phyloP scores from a whole-genome alignment of 106 monocot genomes.

The Acorus gramineus region DNA sequence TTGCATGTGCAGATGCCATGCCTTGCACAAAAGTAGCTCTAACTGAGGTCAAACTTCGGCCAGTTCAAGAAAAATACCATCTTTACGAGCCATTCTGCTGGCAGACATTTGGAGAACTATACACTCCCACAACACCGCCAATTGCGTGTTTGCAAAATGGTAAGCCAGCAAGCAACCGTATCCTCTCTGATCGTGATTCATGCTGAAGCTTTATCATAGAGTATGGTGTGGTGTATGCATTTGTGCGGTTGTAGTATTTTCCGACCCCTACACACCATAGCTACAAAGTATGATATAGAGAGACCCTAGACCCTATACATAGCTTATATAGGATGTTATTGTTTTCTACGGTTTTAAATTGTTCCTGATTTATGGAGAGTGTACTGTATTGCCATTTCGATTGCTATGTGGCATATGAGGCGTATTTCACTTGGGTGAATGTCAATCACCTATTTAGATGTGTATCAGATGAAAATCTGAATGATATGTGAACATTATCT shows the following conservation, averaged over 20 bases:
- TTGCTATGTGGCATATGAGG: no score
- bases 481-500: no score
- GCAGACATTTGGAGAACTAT: slow-evolving; percentile 60
- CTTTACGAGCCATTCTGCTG: slow-evolving; percentile 81
- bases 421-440: no score
- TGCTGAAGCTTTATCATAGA: slow-evolving; percentile 28
- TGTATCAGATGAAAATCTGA: no score
- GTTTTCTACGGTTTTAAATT: not conserved
- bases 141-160: slow-evolving; percentile 63
- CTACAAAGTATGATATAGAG: not conserved
- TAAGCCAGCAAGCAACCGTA: slow-evolving; percentile 57
- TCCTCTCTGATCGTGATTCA: slow-evolving; percentile 45
- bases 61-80: slow-evolving; percentile 49
- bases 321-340: not conserved
- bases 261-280: slow-evolving; percentile 36
- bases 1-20: slow-evolving; percentile 73
- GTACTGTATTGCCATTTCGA: no score
- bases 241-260: slow-evolving; percentile 31
- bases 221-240: slow-evolving; percentile 8
- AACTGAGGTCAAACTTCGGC: slow-evolving; percentile 45
- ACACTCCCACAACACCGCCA: slow-evolving; percentile 50
- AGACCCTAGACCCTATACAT: not conserved
- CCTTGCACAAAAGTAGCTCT: slow-evolving; percentile 78
- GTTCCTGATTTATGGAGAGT: not conserved
- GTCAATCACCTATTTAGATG: no score